Conservation (phyloP, 768 basidiomycete species). For the Trametes punicea region DNA sequence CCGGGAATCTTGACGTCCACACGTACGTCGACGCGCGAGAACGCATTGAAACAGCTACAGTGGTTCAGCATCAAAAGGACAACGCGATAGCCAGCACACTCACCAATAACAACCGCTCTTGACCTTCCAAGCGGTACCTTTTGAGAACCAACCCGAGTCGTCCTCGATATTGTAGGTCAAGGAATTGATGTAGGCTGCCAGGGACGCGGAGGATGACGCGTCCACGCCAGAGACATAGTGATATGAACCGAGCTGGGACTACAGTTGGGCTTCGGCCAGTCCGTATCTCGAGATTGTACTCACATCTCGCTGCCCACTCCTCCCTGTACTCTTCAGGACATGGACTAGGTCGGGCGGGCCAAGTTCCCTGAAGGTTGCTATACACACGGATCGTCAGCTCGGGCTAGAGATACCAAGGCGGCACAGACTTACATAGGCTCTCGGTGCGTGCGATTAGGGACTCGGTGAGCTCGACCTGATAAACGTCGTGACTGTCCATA, state of each 20-base stretch:
- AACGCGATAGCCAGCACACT: too few relatives aligned
- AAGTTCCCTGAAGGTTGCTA: conserved; percentile 94
- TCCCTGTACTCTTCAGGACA: conserved; percentile 88
- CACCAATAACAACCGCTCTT: conserved; percentile 91
- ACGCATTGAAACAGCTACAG: conserved; percentile 94
- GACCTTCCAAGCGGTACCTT: conserved; percentile 84
- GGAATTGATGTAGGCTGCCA: conserved; percentile 98
- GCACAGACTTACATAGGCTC: conserved; percentile 65
- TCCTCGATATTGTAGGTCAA: conserved; percentile 96
- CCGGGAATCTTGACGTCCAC: conserved; percentile 99
- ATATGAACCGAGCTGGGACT: conserved; percentile 81
- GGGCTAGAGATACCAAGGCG: conserved; percentile 11
- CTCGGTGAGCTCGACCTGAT: conserved; percentile 86
- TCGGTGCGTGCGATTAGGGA: conserved; percentile 87
- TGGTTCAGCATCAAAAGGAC: background rate
- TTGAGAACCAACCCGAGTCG: conserved; percentile 87
- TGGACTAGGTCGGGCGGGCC: conserved; percentile 97
- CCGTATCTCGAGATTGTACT: conserved; percentile 30
- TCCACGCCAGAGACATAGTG: conserved; percentile 99
- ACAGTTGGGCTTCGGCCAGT: conserved; percentile 1
- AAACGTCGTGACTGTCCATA: conserved; percentile 11
- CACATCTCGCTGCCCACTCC: conserved; percentile 83
- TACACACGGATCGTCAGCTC: conserved; percentile 18
- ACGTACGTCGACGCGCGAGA: conserved; percentile 92
- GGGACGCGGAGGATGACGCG: conserved; percentile 93